Evolutionary conservation across 2,329 filamentous ascomycete species (phyloP).

Genomic region (Madurella fahalii): DNA sequence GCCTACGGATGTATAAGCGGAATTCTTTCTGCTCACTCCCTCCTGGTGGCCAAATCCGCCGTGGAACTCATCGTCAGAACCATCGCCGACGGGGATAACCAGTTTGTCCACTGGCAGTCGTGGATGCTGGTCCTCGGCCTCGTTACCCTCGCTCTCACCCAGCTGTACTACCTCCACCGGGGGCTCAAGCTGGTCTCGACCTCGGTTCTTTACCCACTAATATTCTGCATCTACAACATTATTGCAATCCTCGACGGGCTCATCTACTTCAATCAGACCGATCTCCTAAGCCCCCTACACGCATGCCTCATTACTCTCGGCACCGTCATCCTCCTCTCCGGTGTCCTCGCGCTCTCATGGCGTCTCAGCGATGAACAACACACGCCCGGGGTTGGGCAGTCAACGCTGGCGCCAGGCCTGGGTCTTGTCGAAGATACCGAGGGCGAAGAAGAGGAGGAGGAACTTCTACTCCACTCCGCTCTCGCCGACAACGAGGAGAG

Average conservation of each 20-base stretch:
- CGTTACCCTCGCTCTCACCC: slow-evolving; percentile 74
- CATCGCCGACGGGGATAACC: slow-evolving; percentile 78
- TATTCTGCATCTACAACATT: slow-evolving; percentile 99
- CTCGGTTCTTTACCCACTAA: slow-evolving; percentile 90
- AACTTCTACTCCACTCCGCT: slow-evolving; percentile 49
- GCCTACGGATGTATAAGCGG: slow-evolving; percentile 87
- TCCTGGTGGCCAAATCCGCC: slow-evolving; percentile 92
- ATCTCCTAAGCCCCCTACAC: slow-evolving; percentile 69
- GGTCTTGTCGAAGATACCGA: slow-evolving; percentile 71
- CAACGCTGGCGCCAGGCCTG: slow-evolving; percentile 74
- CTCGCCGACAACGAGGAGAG: slow-evolving; percentile 38
- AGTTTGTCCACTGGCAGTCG: slow-evolving; percentile 92
- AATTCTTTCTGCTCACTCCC: slow-evolving; percentile 86
- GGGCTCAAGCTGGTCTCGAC: slow-evolving; percentile 94
- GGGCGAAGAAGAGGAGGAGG: slow-evolving; percentile 59
- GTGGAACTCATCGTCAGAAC: slow-evolving; percentile 90
- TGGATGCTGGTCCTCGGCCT: slow-evolving; percentile 86
- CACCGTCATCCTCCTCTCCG: slow-evolving; percentile 77
- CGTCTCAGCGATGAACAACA: slow-evolving; percentile 76
- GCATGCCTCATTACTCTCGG: slow-evolving; percentile 81
- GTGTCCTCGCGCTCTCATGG: slow-evolving; percentile 91
- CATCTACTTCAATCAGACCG: slow-evolving; percentile 91
- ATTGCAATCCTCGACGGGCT: slow-evolving; percentile 95
- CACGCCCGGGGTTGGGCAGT: slow-evolving; percentile 57
- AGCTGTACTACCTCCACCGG: slow-evolving; percentile 92